phyloP scores from a whole-genome alignment of 441 rosid species.

The Adansonia madagascariensis region DNA sequence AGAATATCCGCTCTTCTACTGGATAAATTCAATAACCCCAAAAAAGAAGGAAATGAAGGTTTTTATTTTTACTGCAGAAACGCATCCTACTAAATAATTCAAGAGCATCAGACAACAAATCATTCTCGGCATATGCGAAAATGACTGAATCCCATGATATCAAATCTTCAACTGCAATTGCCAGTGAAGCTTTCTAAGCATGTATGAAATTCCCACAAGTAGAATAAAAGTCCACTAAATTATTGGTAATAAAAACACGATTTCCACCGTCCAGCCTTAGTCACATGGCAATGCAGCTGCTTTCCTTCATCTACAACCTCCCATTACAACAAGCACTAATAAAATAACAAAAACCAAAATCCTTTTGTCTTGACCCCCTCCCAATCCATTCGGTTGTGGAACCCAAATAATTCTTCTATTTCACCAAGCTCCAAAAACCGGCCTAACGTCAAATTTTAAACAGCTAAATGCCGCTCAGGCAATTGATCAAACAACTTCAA shows the following conservation, averaged over 20 bases:
- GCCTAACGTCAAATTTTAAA: conserved; percentile 58
- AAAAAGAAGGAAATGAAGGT: conserved; percentile 64
- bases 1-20: conserved; percentile 46
- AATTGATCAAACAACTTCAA: conserved; percentile 60
- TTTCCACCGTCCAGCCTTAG: conserved; percentile 57
- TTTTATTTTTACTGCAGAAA: conserved; percentile 52
- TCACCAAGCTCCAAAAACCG: conserved; percentile 50
- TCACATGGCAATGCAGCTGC: conserved; percentile 61
- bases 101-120: conserved; percentile 49
- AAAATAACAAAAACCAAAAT: conserved; percentile 67
- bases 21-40: conserved; percentile 61
- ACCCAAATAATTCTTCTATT: conserved; percentile 39
- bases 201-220: conserved; percentile 51
- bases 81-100: conserved; percentile 68
- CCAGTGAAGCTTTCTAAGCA: conserved; percentile 54
- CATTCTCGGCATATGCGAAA: conserved; percentile 45
- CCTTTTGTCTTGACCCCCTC: conserved; percentile 59
- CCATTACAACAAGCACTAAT: conserved; percentile 54
- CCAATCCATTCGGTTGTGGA: conserved; percentile 47
- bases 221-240: conserved; percentile 71
- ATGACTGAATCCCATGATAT: conserved; percentile 84
- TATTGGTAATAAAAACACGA: conserved; percentile 64
- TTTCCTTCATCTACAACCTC: conserved; percentile 58
- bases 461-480: conserved; percentile 61
- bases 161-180: conserved; percentile 50